Percentiles rank a stretch among this genome's conserved stretches.
phyloP scores from a whole-genome alignment of 371 early-diverging fungal genomes.

The Mortierella sp. region DNA sequence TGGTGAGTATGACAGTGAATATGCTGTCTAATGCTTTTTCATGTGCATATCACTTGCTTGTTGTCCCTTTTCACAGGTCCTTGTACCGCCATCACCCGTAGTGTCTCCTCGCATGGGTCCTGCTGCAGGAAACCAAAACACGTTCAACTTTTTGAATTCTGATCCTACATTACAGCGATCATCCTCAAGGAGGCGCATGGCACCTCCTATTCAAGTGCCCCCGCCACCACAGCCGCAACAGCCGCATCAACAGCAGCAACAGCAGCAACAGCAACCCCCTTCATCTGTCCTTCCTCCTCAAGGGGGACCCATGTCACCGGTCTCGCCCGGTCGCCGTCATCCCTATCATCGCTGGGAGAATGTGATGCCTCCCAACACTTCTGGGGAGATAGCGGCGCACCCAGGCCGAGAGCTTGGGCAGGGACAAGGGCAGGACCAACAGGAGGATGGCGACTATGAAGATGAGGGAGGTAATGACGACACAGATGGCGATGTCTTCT shows the following conservation, averaged over 20 bases:
- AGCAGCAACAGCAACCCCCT: not conserved
- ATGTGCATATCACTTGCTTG: too few relatives aligned
- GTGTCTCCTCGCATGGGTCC: conserved; percentile 39
- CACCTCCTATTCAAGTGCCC: conserved; percentile 33
- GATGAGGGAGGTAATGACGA: conserved; percentile 47
- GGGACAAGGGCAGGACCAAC: conserved; percentile 50
- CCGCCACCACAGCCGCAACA: conserved; percentile 6
- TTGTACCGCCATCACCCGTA: conserved; percentile 42
- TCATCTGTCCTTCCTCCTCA: conserved; percentile 25
- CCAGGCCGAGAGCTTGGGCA: conserved; percentile 26
- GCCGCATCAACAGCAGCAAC: conserved; percentile 3
- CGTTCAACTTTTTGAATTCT: conserved; percentile 47
- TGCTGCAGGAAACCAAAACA: conserved; percentile 17
- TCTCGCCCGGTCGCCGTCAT: conserved; percentile 43
- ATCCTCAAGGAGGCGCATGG: conserved; percentile 30
- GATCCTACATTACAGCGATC: conserved; percentile 49
- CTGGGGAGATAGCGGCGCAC: conserved; percentile 4
- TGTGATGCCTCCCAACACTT: conserved; percentile 8
- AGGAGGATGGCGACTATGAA: conserved; percentile 50
- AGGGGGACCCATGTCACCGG: conserved; percentile 30
- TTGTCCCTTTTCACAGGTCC: conserved; percentile 40
- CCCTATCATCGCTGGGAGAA: conserved; percentile 45
- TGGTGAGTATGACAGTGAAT: too few relatives aligned
- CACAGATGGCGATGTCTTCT: conserved; percentile 48
- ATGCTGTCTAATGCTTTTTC: too few relatives aligned